phyloP scores from a whole-genome alignment of 495 filamentous ascomycete genomes.

The Elasticomyces elasticus region DNA sequence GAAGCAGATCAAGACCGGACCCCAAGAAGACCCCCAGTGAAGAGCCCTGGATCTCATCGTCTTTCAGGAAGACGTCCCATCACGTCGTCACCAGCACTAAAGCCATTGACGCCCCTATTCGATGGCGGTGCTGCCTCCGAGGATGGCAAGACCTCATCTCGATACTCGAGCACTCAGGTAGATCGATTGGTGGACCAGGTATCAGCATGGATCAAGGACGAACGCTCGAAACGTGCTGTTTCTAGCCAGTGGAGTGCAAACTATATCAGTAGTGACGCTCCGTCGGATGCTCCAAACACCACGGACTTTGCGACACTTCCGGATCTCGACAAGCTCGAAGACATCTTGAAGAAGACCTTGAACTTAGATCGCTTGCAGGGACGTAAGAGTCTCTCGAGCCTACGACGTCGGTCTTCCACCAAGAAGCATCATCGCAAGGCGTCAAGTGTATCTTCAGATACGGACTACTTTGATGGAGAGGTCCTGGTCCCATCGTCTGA shows the following conservation, averaged over 20 bases:
- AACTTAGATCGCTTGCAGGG: conserved; percentile 31
- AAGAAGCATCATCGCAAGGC: conserved; percentile 26
- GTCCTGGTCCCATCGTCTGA: conserved; percentile 67
- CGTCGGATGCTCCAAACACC: neutral
- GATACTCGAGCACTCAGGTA: conserved; percentile 14
- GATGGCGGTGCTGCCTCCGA: neutral
- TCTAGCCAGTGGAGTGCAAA: neutral
- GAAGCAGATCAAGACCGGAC: conserved; percentile 22
- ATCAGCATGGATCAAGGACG: conserved; percentile 66
- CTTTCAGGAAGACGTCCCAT: conserved; percentile 26
- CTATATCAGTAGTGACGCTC: neutral
- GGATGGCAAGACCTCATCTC: neutral
- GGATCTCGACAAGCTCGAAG: conserved; percentile 29
- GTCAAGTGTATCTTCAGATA: conserved; percentile 57
- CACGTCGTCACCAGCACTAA: neutral
- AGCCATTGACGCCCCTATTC: conserved; percentile 12
- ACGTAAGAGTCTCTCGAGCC: conserved; percentile 23
- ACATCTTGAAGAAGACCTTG: conserved; percentile 28
- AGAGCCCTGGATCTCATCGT: conserved; percentile 22
- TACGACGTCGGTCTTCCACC: conserved; percentile 20
- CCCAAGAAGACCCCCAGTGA: conserved; percentile 20
- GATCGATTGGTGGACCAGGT: conserved; percentile 60
- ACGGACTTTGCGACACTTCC: conserved; percentile 2
- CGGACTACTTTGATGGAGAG: conserved; percentile 64
- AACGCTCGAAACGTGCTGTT: conserved; percentile 47